phyloP scores from a whole-genome alignment of 2,329 filamentous ascomycete species.

The Calonectria hongkongensis region DNA sequence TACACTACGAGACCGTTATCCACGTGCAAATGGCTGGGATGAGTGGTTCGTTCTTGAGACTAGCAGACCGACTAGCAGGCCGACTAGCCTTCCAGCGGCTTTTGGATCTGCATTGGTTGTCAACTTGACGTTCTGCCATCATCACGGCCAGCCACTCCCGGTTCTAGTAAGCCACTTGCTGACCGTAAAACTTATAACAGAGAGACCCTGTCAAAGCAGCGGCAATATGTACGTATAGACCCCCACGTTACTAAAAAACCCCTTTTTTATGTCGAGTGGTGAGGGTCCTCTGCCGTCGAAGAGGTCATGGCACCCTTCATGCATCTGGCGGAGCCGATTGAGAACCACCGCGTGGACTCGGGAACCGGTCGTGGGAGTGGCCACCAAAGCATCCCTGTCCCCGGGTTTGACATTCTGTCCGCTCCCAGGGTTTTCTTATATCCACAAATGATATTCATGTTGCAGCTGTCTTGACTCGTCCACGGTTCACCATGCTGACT shows the following conservation, averaged over 20 bases:
- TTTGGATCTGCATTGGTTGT: not conserved
- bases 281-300: not conserved
- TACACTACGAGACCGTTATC: slow-evolving; percentile 1
- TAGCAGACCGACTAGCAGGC: not conserved
- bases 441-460: not conserved
- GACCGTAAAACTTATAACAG: not conserved
- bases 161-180: not conserved
- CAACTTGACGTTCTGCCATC: not conserved
- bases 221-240: not conserved
- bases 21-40: slow-evolving; percentile 8
- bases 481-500: slow-evolving; percentile 2
- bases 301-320: not conserved
- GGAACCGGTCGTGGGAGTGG: slow-evolving; percentile 1
- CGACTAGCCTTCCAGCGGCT: not conserved
- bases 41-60: not conserved
- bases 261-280: not conserved
- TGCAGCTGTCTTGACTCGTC: not conserved
- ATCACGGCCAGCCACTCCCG: too few species aligned
- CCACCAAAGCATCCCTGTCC: not conserved
- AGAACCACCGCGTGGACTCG: not conserved
- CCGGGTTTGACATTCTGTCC: not conserved
- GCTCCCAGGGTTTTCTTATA: not conserved
- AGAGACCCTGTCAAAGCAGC: not conserved
- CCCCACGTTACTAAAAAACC: not conserved
- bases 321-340: slow-evolving; percentile 10